These are phyloP conservation scores for Tylopilus balloui DNA, from an alignment of 768 basidiomycete species.

Conservation along the genomic window DNA sequence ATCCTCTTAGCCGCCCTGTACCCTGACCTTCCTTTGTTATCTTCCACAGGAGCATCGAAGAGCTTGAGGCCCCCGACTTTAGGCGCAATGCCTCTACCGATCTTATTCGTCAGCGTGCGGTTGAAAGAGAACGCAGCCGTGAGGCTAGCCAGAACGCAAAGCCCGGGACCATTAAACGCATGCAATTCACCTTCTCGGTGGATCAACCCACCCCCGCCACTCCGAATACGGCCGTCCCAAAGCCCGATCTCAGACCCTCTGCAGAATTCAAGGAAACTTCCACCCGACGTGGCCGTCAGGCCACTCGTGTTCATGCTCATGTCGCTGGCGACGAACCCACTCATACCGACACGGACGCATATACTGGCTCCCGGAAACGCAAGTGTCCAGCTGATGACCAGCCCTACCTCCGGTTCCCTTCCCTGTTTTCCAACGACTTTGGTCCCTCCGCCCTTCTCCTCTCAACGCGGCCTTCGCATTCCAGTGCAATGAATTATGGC, in stretches of 20 bases:
- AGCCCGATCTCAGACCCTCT: conserved; percentile 64
- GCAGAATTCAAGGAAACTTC: conserved; percentile 55
- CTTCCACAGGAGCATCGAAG: conserved; percentile 66
- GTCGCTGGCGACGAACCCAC: conserved; percentile 29
- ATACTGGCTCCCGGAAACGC: conserved; percentile 26
- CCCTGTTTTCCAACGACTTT: conserved; percentile 70
- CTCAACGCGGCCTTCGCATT: conserved; percentile 60
- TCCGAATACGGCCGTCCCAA: conserved; percentile 45
- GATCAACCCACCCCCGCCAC: conserved; percentile 57
- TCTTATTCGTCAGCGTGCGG: conserved; percentile 74
- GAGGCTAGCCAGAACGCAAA: conserved; percentile 59
- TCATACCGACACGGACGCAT: conserved; percentile 21
- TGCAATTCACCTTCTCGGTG: conserved; percentile 88
- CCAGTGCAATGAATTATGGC: conserved; percentile 70
- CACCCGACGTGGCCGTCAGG: conserved; percentile 36
- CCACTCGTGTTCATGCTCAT: conserved; percentile 35
- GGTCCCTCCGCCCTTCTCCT: conserved; percentile 75
- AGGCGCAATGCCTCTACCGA: conserved; percentile 76
- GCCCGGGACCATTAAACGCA: conserved; percentile 75
- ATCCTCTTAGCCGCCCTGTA: conserved; percentile 6
- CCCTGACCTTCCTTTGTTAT: conserved; percentile 8
- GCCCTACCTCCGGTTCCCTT: conserved; percentile 60
- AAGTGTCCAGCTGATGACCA: conserved; percentile 22
- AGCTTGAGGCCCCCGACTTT: conserved; percentile 80
- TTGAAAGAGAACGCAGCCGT: conserved; percentile 75